A percentile compares a stretch with the other conserved stretches of the same genome.
Conservation (phyloP, 2,329 filamentous ascomycete species). For the Talaromyces sp. region DNA sequence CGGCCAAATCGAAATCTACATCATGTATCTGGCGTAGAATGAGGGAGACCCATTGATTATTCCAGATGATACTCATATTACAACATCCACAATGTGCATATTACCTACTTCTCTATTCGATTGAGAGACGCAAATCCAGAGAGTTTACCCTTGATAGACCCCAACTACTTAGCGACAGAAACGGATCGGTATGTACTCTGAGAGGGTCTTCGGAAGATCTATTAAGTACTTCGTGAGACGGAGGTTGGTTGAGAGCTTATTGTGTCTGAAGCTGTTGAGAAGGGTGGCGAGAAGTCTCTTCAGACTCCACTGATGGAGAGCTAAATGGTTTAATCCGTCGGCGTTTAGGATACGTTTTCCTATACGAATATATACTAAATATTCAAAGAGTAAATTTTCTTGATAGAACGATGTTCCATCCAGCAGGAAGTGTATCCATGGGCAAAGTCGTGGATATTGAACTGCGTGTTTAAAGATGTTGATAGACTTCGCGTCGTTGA, state of each 20-base stretch:
- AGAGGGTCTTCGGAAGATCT: constrained; percentile 17
- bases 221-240: constrained; percentile 12
- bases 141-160: constrained; percentile 15
- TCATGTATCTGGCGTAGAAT: constrained; percentile 5
- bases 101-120: constrained; percentile 14
- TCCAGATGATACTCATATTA: constrained; percentile 12
- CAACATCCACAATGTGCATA: neutral
- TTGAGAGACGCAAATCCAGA: constrained; percentile 10
- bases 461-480: constrained; percentile 20
- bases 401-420: constrained; percentile 17
- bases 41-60: neutral
- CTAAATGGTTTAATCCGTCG: constrained; percentile 6
- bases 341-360: neutral
- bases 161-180: constrained; percentile 22
- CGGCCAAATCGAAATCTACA: neutral
- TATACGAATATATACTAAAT: neutral
- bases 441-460: constrained; percentile 21
- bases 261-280: constrained; percentile 13
- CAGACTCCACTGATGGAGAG: constrained; percentile 12
- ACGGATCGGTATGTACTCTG: constrained; percentile 16
- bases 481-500: constrained; percentile 12
- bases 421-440: constrained; percentile 20
- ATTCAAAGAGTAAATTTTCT: neutral
- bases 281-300: constrained; percentile 6
- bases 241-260: constrained; percentile 13